Conservation (phyloP, 257 asterid genomes). For the Sherardia arvensis region DNA sequence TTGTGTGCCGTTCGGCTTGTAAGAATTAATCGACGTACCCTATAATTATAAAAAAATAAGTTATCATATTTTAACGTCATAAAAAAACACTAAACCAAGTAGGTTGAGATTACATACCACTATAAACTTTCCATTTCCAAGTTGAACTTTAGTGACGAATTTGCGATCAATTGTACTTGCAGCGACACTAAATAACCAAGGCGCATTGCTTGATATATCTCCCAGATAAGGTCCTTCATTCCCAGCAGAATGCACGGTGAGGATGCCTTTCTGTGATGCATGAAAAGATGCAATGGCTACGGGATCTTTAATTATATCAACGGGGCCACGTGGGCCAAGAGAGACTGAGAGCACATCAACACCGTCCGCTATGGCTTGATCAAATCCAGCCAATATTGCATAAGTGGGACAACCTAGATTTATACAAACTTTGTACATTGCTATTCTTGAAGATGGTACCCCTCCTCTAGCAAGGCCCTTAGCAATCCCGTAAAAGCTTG, state of each 20-base stretch:
- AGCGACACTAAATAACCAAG: conserved; percentile 10
- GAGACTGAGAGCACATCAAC: conserved; percentile 16
- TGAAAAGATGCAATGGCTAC: conserved; percentile 5
- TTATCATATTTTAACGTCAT: too few relatives aligned
- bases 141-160: conserved; percentile 2
- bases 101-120: background rate
- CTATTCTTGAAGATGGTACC: conserved; percentile 2
- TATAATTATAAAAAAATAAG: too few relatives aligned
- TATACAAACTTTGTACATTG: background rate
- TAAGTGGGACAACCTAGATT: background rate
- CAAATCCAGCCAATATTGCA: conserved; percentile 6
- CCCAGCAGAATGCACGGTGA: conserved; percentile 1
- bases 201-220: background rate
- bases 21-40: background rate
- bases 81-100: background rate
- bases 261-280: background rate
- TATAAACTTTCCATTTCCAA: background rate
- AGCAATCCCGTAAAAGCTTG: conserved; percentile 5
- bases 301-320: background rate
- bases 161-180: conserved; percentile 4
- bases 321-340: background rate
- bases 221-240: background rate
- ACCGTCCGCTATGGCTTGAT: conserved; percentile 15
- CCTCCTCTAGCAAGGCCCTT: background rate
- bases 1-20: background rate